Evolutionary conservation across 331 rosid species (phyloP), one percentile per base, ranked within the genome.

Genomic region (Cucumis variabilis): DNA sequence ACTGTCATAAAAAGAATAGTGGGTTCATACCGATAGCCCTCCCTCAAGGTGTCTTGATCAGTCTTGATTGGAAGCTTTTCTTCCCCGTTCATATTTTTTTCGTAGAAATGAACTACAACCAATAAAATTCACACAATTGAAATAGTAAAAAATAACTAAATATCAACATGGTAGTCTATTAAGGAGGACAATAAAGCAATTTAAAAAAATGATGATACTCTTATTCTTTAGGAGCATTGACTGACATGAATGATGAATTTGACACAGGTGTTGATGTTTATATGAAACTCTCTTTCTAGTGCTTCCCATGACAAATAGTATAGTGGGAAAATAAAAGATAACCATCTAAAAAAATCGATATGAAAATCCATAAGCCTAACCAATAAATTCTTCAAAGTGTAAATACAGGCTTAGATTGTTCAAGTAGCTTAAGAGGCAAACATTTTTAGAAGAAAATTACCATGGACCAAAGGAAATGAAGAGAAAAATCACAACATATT

Each of bases 21-120:
- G n/a, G n/a, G n/a, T n/a, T n/a, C n/a, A n/a, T n/a, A n/a, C n/a
- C n/a, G n/a, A n/a, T n/a, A n/a, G n/a, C 98, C 98, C 87, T 97
- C 99, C 88, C 98, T 92, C 73, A 94, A 89, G 7, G 99, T 94
- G 90, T 97, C 99, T 85, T 93, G 92, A 92, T 97, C 99, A 28
- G 98, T 95, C 93, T 95, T 97, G 84, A 95, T 85, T 65, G 99
- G 98, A 89, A 95, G 77, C 87, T 89, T 92, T 24, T 91, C 44
- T 77, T 84, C 91, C 44, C 94, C 69, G 69, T 95, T 74, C 58
- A 85, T 87, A 33, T 92, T 96, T 90, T 92, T 91, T 86, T 98
- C 93, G 85, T 94, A 97, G 89, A 91, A 93, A 82, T 86, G 88
- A 92, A 90, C 99, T 97, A 93, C 87, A 88, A 89, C 53, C 87